Percentiles rank a stretch among this genome's conserved stretches.
Evolutionary conservation across 179 eudicot species (phyloP).

Genomic region (Sideroxylon spinosum): DNA sequence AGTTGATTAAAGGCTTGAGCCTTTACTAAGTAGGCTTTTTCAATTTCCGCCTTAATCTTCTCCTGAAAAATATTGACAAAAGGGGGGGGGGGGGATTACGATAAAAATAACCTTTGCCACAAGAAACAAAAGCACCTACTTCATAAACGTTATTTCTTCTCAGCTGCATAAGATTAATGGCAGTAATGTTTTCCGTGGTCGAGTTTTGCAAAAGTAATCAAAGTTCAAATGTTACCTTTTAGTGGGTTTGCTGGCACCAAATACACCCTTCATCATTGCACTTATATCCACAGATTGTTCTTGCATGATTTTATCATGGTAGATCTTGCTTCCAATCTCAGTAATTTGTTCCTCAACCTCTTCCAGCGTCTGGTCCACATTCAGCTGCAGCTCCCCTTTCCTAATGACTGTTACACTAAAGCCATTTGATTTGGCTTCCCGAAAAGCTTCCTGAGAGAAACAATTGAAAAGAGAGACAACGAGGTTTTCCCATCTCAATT

Average conservation of each 20-base stretch:
- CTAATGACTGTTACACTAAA: slow-evolving; percentile 77
- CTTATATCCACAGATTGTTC: slow-evolving; percentile 61
- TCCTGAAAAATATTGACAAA: slow-evolving; percentile 32
- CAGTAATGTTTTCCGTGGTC: background rate
- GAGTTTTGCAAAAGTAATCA: background rate
- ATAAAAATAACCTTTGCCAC: background rate
- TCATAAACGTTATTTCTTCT: background rate
- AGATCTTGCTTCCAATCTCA: slow-evolving; percentile 86
- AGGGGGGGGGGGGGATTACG: background rate
- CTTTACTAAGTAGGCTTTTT: slow-evolving; percentile 20
- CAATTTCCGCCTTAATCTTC: slow-evolving; percentile 29
- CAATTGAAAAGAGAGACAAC: background rate
- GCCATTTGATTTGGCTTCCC: slow-evolving; percentile 74
- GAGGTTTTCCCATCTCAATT: slow-evolving; percentile 5
- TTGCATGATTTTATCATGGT: slow-evolving; percentile 71
- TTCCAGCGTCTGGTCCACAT: slow-evolving; percentile 80
- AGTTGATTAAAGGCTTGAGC: too few relatives aligned
- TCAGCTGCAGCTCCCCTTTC: slow-evolving; percentile 72
- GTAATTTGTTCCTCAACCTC: slow-evolving; percentile 75
- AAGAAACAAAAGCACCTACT: background rate
- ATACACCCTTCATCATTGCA: slow-evolving; percentile 68
- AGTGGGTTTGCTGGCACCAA: slow-evolving; percentile 48
- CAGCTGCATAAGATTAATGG: background rate
- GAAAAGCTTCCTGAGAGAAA: slow-evolving; percentile 59
- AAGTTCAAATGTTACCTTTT: slow-evolving; percentile 45